Evolutionary conservation across 257 asterid species (phyloP).

Genomic region (Catharanthus roseus): DNA sequence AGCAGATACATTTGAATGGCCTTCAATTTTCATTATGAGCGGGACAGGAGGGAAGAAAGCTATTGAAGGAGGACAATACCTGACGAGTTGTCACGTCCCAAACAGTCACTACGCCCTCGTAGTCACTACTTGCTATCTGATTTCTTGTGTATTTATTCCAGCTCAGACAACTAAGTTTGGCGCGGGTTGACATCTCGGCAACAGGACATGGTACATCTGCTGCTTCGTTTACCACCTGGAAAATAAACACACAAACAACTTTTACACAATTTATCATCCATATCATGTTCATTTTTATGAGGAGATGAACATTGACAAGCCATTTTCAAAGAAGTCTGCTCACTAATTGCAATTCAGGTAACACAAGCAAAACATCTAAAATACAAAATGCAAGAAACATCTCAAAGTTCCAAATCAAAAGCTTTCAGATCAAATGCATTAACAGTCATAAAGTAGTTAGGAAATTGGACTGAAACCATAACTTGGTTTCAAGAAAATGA

Average conservation of each 20-base stretch:
- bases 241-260: constrained; percentile 21
- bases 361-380: neutral
- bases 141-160: constrained; percentile 75
- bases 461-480: neutral
- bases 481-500: neutral
- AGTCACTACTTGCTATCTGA: constrained; percentile 84
- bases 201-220: constrained; percentile 64
- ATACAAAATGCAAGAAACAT: neutral
- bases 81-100: constrained; percentile 91
- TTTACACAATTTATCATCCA: neutral
- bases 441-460: neutral
- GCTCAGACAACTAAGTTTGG: constrained; percentile 86
- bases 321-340: neutral
- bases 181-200: constrained; percentile 75
- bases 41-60: constrained; percentile 9
- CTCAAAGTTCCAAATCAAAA: neutral
- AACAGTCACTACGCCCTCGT: constrained; percentile 86
- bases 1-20: constrained; percentile 6
- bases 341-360: neutral
- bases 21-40: neutral
- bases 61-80: constrained; percentile 36
- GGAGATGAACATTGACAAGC: neutral
- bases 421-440: neutral
- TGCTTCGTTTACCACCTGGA: constrained; percentile 75
- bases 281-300: neutral